Evolutionary conservation across 441 rosid species (phyloP).

Genomic region (Euphorbia celastroides): DNA sequence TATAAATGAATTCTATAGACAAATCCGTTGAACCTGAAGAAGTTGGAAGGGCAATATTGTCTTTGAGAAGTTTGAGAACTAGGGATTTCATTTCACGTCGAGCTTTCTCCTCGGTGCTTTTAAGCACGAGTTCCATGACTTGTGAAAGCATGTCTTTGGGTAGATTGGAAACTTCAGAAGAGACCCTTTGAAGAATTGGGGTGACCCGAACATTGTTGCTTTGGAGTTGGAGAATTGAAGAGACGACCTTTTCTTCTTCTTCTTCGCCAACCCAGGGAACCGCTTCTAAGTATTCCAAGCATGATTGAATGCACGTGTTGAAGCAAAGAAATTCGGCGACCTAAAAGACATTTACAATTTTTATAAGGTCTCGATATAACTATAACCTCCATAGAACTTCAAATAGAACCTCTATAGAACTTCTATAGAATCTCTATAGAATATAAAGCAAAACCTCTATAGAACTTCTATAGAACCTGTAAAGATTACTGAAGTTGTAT

Average conservation of each 20-base stretch:
- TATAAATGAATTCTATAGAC: slow-evolving; percentile 59
- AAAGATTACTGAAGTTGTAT: no score
- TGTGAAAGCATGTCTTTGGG: slow-evolving; percentile 68
- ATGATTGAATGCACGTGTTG: slow-evolving; percentile 60
- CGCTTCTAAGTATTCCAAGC: slow-evolving; percentile 93
- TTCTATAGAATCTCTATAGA: no score
- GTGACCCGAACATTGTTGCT: slow-evolving; percentile 60
- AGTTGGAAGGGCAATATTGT: slow-evolving; percentile 44
- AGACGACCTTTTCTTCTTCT: slow-evolving; percentile 92
- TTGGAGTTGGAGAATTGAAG: slow-evolving; percentile 61
- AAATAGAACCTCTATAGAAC: no score
- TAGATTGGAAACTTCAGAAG: slow-evolving; percentile 45
- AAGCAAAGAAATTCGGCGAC: slow-evolving; percentile 74
- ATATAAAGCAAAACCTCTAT: no score
- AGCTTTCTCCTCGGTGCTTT: slow-evolving; percentile 86
- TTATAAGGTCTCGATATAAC: no score
- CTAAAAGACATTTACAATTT: slow-evolving; percentile 32
- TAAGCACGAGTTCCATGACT: slow-evolving; percentile 76
- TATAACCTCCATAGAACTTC: no score
- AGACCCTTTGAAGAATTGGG: slow-evolving; percentile 70
- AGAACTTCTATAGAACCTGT: no score
- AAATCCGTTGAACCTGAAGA: slow-evolving; percentile 44
- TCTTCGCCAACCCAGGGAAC: slow-evolving; percentile 99
- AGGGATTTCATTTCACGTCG: slow-evolving; percentile 85
- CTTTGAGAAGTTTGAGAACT: slow-evolving; percentile 82